Conservation (phyloP, 106 monocot genomes). For the Ottelia alismoides region DNA sequence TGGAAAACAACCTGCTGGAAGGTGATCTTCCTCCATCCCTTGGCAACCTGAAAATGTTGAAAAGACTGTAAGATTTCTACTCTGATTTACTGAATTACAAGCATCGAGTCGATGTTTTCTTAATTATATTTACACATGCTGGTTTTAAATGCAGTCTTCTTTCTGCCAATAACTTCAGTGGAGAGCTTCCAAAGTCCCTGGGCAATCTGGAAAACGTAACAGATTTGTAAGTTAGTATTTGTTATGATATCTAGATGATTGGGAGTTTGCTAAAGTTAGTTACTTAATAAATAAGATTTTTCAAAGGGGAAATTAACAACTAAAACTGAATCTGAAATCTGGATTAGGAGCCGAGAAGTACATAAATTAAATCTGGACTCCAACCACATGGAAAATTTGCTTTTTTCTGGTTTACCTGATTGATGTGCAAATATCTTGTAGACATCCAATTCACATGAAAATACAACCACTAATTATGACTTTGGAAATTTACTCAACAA, state of each 20-base stretch:
- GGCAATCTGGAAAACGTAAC: conserved; percentile 21
- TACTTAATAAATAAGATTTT: not conserved
- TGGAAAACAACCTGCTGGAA: too few relatives aligned
- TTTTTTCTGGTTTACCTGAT: too few relatives aligned
- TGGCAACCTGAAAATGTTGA: too few relatives aligned
- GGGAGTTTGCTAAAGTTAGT: not conserved
- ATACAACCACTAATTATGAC: not conserved
- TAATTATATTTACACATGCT: too few relatives aligned
- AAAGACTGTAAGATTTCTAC: too few relatives aligned
- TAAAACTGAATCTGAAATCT: too few relatives aligned
- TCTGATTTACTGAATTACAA: too few relatives aligned
- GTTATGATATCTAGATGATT: not conserved
- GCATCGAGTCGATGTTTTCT: too few relatives aligned
- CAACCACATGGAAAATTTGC: not conserved
- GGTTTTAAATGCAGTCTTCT: conserved; percentile 4
- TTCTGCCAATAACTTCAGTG: conserved; percentile 13
- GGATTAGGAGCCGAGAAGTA: too few relatives aligned
- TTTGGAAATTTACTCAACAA: not conserved
- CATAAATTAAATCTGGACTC: not conserved
- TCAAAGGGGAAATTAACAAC: not conserved
- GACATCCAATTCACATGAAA: too few relatives aligned
- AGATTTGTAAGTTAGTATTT: conserved; percentile 8
- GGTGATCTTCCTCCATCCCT: too few relatives aligned
- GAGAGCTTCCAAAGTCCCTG: conserved; percentile 14
- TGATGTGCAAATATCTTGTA: too few relatives aligned